Base-by-base conservation (phyloP, 352 stramenopile species). In the Phytophthora podocarpi region DNA sequence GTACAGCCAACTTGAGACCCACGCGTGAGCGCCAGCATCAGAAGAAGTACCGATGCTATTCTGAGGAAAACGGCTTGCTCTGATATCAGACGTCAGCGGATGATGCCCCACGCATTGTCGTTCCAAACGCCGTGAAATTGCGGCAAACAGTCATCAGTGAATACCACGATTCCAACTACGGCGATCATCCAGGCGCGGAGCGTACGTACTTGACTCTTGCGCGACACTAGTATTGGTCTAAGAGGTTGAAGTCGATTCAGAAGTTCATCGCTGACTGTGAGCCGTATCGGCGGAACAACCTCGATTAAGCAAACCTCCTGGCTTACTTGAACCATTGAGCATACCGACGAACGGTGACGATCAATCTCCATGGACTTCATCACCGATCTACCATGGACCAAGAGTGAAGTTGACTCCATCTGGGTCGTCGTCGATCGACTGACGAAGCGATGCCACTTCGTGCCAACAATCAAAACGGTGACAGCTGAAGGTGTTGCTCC, bases 191-290 rank as follows among this genome's bases (percentile, higher is more conserved):
- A 1, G 48, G 47, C 23, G 57, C 48, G 0, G 57, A 59, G 4
- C 11, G 48, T 0, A 59, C 39, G 23, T 59, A 53, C 27, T 50
- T 59, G 30, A 59, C 57, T n/a, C n/a, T n/a, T n/a, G n/a, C n/a
- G n/a, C n/a, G n/a, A n/a, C n/a, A 11, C 20, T 66, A 31, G 39
- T 53, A 65, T 21, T 65, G 46, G 46, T 24, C 35, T 0, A 51
- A 58, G 18, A 64, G 57, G 35, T 18, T 64, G 11, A 51, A 35
- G 23, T 57, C 35, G 3, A 57, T n/a, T n/a, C n/a, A n/a, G 23
- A 39, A 27, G 37, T 65, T 37, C n/a, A 52, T 59, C 13, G 28
- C 30, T 7, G 48, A 52, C 31, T 59, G 56, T 21, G 54, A 65
- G 13, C 28, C 28, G 20, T 57, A 45, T 28, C 26, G 56, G 30